Evolutionary conservation across 257 asterid genomes (phyloP).

Genomic region (Eucommia ulmoides): DNA sequence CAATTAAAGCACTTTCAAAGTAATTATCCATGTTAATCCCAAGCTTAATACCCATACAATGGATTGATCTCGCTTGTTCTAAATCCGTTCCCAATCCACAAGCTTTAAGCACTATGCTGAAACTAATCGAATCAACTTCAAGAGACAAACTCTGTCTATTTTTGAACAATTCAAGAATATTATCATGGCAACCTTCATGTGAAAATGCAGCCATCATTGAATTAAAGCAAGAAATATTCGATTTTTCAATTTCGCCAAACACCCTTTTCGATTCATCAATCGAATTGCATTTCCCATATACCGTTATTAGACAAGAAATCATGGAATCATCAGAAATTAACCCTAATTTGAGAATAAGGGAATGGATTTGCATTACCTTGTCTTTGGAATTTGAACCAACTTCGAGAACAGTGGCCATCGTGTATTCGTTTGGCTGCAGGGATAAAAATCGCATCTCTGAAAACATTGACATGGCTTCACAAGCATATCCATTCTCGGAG

Average conservation of each 20-base stretch:
- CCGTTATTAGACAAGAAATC: conserved; percentile 11
- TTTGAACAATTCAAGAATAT: conserved; percentile 6
- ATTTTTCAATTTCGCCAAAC: conserved; percentile 7
- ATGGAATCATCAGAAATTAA: conserved; percentile 6
- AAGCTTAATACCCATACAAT: conserved; percentile 9
- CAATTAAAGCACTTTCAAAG: conserved; percentile 11
- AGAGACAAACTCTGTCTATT: conserved; percentile 2
- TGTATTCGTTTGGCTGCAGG: conserved; percentile 7
- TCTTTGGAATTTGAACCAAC: background rate
- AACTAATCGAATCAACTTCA: conserved; percentile 6
- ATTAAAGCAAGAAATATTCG: background rate
- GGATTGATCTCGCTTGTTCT: conserved; percentile 9
- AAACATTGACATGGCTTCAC: conserved; percentile 4
- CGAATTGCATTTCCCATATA: conserved; percentile 11
- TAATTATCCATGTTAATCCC: conserved; percentile 6
- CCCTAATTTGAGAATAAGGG: conserved; percentile 11
- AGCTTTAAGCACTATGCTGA: conserved; percentile 10
- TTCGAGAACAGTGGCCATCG: conserved; percentile 12
- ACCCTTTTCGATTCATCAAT: conserved; percentile 4
- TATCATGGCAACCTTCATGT: background rate
- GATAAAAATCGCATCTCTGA: conserved; percentile 5
- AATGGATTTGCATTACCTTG: conserved; percentile 8
- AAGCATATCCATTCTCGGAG: conserved; percentile 5
- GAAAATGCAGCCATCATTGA: conserved; percentile 10
- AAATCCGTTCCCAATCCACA: conserved; percentile 12